Conservation (phyloP, 768 basidiomycete genomes). For the Hericium coralloides region DNA sequence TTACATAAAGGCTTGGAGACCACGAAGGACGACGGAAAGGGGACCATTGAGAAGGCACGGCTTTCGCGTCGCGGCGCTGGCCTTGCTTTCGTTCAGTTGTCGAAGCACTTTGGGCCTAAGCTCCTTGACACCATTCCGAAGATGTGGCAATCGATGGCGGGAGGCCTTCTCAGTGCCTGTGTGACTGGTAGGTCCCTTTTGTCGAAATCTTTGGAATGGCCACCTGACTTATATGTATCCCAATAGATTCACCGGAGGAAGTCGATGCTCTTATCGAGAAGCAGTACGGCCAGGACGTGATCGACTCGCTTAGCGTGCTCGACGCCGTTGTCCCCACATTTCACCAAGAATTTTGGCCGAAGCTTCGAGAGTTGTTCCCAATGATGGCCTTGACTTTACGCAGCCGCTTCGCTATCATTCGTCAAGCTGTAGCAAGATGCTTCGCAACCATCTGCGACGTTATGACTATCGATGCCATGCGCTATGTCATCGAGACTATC, state of each 20-base stretch:
- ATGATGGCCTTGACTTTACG: slow-evolving; percentile 69
- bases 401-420: slow-evolving; percentile 82
- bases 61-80: slow-evolving; percentile 82
- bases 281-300: slow-evolving; percentile 77
- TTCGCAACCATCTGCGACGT: slow-evolving; percentile 84
- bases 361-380: slow-evolving; percentile 67
- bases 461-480: slow-evolving; percentile 82
- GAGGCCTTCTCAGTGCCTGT: slow-evolving; percentile 63
- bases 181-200: slow-evolving; percentile 42
- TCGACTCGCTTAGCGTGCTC: slow-evolving; percentile 88
- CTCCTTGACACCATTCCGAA: slow-evolving; percentile 79
- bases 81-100: slow-evolving; percentile 73
- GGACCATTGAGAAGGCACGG: slow-evolving; percentile 54
- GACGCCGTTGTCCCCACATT: slow-evolving; percentile 75
- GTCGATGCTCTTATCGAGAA: slow-evolving; percentile 61
- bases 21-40: slow-evolving; percentile 36
- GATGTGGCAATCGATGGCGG: slow-evolving; percentile 91
- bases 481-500: slow-evolving; percentile 76
- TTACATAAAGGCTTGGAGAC: slow-evolving; percentile 24
- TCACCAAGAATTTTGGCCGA: slow-evolving; percentile 58
- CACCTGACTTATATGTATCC: not conserved
- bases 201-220: not conserved
- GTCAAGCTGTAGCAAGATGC: slow-evolving; percentile 80
- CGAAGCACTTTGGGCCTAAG: slow-evolving; percentile 60
- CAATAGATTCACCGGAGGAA: slow-evolving; percentile 34